Conservation (phyloP, 257 asterid species). For the Penstemon eatonii region DNA sequence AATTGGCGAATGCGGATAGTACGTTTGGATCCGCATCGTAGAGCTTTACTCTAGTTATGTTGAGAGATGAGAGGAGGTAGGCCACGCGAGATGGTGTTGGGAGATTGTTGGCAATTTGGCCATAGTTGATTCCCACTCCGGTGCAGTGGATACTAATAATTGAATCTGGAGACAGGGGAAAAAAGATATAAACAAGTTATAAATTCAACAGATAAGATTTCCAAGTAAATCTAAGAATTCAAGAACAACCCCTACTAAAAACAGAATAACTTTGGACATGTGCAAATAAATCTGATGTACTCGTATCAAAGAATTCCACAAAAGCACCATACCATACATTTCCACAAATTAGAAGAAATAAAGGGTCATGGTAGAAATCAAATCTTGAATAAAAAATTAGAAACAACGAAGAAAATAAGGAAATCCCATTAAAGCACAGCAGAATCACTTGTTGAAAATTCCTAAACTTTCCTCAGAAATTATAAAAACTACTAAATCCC, state of each 20-base stretch:
- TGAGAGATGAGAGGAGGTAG: slow-evolving; percentile 63
- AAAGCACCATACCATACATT: slow-evolving; percentile 4
- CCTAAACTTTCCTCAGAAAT: background rate
- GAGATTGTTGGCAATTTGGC: slow-evolving; percentile 88
- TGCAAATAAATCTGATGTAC: background rate
- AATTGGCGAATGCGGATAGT: slow-evolving; percentile 62
- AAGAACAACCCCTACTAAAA: background rate
- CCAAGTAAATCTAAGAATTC: background rate
- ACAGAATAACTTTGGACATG: background rate
- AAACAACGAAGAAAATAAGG: background rate
- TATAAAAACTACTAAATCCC: background rate
- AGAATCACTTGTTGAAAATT: slow-evolving; percentile 17
- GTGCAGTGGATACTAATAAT: slow-evolving; percentile 31
- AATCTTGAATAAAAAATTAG: slow-evolving; percentile 2
- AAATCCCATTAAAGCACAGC: background rate
- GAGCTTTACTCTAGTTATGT: slow-evolving; percentile 74
- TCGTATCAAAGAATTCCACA: background rate
- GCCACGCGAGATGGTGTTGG: slow-evolving; percentile 78
- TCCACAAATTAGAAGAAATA: slow-evolving; percentile 1
- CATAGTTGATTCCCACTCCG: slow-evolving; percentile 93
- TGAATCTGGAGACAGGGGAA: slow-evolving; percentile 41
- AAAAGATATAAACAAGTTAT: background rate
- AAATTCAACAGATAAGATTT: too few relatives aligned
- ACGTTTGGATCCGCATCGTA: slow-evolving; percentile 88
- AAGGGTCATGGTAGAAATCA: slow-evolving; percentile 2